These are phyloP conservation scores for Epichloe festucae DNA, from an alignment of 2,329 filamentous ascomycete species.

Conservation along the genomic window DNA sequence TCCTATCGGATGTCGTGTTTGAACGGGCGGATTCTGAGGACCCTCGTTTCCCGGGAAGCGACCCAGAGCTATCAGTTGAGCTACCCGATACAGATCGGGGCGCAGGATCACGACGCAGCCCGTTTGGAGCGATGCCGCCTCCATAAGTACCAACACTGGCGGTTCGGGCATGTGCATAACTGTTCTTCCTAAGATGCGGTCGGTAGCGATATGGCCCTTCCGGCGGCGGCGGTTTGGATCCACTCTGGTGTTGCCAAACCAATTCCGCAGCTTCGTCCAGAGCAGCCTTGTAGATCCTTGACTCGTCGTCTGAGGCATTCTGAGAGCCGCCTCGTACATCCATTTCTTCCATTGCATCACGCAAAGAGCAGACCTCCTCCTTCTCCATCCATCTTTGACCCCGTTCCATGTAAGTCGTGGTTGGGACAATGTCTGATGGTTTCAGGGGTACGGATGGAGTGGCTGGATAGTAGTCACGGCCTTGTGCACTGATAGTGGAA, in stretches of 20 bases:
- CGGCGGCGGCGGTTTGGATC: slow-evolving; percentile 29
- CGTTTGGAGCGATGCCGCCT: slow-evolving; percentile 24
- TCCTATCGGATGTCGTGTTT: slow-evolving; percentile 10
- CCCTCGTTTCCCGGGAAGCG: slow-evolving; percentile 19
- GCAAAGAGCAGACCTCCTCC: slow-evolving; percentile 58
- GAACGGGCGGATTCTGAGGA: slow-evolving; percentile 13
- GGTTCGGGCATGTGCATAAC: slow-evolving; percentile 54
- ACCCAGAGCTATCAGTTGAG: slow-evolving; percentile 35
- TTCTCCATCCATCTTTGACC: slow-evolving; percentile 70
- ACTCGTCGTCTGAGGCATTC: slow-evolving; percentile 34
- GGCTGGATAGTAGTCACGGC: slow-evolving; percentile 40
- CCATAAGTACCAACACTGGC: slow-evolving; percentile 42
- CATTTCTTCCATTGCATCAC: slow-evolving; percentile 62
- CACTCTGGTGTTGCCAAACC: slow-evolving; percentile 63
- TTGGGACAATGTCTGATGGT: slow-evolving; percentile 50
- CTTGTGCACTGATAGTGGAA: slow-evolving; percentile 30
- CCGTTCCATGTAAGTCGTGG: slow-evolving; percentile 57
- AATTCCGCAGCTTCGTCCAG: slow-evolving; percentile 67
- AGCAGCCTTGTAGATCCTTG: slow-evolving; percentile 55
- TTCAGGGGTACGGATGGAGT: slow-evolving; percentile 32
- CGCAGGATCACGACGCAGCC: slow-evolving; percentile 28
- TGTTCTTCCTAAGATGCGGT: slow-evolving; percentile 55
- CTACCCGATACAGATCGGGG: slow-evolving; percentile 38
- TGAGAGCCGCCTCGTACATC: slow-evolving; percentile 34
- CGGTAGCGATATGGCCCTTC: slow-evolving; percentile 55